A percentile compares a stretch with the other conserved stretches of the same genome.
These are phyloP conservation scores for Fusarium siculi DNA, from an alignment of 2,329 filamentous ascomycete species.

Conservation along the genomic window DNA sequence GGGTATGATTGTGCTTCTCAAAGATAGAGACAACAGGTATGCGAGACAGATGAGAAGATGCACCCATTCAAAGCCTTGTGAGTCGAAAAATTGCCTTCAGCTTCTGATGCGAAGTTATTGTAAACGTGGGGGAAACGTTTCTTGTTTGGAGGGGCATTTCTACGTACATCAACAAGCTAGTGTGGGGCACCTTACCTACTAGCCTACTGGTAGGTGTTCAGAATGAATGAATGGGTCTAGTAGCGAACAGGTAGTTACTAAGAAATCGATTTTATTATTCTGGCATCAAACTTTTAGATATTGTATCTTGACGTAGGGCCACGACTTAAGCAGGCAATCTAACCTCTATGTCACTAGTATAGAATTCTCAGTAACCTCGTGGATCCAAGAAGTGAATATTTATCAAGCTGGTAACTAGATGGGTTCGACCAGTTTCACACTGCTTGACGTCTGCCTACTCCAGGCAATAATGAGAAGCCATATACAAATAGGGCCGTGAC, in stretches of 20 bases:
- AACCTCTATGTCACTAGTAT: too few relatives aligned
- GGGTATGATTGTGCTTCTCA: background rate
- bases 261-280: background rate
- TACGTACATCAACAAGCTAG: conserved; percentile 9
- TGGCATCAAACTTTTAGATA: background rate
- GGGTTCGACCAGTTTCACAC: background rate
- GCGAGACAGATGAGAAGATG: conserved; percentile 12
- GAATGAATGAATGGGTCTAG: background rate
- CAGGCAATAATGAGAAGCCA: background rate
- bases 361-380: background rate
- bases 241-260: background rate
- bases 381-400: background rate
- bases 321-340: too few relatives aligned
- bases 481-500: background rate
- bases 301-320: background rate
- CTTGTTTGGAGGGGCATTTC: conserved; percentile 29
- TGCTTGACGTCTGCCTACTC: background rate
- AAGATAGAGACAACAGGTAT: background rate
- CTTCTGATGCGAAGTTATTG: conserved; percentile 18
- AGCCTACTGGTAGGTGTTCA: background rate
- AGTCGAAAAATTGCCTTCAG: conserved; percentile 24
- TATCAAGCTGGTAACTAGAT: background rate
- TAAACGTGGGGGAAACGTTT: conserved; percentile 25
- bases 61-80: background rate
- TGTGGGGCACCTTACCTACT: conserved; percentile 17